Conservation (phyloP, 257 asterid species). For the Solanum lignicaule region DNA sequence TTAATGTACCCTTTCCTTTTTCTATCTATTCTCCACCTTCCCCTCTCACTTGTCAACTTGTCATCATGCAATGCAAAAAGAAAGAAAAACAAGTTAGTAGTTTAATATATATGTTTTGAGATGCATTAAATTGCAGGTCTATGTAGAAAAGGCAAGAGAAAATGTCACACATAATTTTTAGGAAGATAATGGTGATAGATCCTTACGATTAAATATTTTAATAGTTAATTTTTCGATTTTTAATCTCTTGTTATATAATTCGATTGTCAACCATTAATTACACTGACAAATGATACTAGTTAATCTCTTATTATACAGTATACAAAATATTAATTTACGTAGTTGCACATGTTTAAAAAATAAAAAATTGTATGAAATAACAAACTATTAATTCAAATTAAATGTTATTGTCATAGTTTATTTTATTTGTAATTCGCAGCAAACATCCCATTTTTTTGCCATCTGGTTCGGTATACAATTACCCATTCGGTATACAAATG, state of each 20-base stretch:
- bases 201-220: not conserved
- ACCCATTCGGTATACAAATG: too few relatives aligned
- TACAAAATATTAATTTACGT: not conserved
- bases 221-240: not conserved
- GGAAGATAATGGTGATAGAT: not conserved
- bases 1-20: not conserved
- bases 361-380: too few relatives aligned
- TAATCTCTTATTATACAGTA: not conserved
- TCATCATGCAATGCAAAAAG: not conserved
- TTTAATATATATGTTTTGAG: not conserved
- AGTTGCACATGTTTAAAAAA: not conserved
- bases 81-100: not conserved
- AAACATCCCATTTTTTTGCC: too few relatives aligned
- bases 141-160: not conserved
- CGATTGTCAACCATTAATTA: not conserved
- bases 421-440: too few relatives aligned
- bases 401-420: too few relatives aligned
- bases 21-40: not conserved
- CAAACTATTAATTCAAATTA: too few relatives aligned
- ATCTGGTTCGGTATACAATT: too few relatives aligned
- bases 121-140: not conserved
- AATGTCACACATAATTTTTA: not conserved
- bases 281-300: not conserved
- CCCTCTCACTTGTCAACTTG: not conserved
- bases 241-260: not conserved